Percentiles rank a stretch among this genome's conserved stretches.
These are phyloP conservation scores for Lactarius sp. DNA, from an alignment of 768 basidiomycete species.

Conservation along the genomic window DNA sequence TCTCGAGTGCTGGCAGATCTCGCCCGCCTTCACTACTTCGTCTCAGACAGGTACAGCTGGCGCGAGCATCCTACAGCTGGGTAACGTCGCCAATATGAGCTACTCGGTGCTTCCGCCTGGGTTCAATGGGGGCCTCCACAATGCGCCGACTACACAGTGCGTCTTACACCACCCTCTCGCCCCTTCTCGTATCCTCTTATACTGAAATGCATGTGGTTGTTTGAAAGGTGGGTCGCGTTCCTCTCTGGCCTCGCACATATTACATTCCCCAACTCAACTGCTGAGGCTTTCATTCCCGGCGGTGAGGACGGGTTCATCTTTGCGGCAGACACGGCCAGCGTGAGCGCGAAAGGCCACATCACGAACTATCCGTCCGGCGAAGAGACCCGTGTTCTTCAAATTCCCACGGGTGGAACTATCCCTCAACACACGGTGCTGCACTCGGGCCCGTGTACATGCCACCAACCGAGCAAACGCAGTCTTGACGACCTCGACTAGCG, in stretches of 20 bases:
- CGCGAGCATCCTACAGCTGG: slow-evolving; percentile 28
- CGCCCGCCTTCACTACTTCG: slow-evolving; percentile 28
- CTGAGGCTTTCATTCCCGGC: slow-evolving; percentile 23
- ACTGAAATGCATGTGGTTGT: not conserved
- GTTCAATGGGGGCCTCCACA: slow-evolving; percentile 50
- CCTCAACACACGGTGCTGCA: slow-evolving; percentile 27
- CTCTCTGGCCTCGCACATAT: slow-evolving; percentile 28
- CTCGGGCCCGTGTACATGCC: slow-evolving; percentile 24
- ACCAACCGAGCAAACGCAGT: not conserved
- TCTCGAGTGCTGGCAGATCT: slow-evolving; percentile 31
- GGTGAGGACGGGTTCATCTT: slow-evolving; percentile 27
- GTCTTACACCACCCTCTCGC: not conserved
- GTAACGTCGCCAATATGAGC: slow-evolving; percentile 28
- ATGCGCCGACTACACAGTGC: slow-evolving; percentile 42
- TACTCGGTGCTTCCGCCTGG: slow-evolving; percentile 36
- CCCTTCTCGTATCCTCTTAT: not conserved
- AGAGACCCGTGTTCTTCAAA: slow-evolving; percentile 28
- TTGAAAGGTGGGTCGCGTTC: slow-evolving; percentile 27
- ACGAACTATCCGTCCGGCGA: slow-evolving; percentile 27
- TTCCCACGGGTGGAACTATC: slow-evolving; percentile 27
- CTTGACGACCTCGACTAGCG: slow-evolving; percentile 16
- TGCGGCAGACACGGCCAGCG: slow-evolving; percentile 24
- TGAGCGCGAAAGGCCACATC: slow-evolving; percentile 26
- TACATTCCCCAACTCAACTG: slow-evolving; percentile 25
- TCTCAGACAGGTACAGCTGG: slow-evolving; percentile 29